Percentiles rank a stretch among this genome's conserved stretches.
These are phyloP conservation scores for Rhodofomes roseus DNA, from an alignment of 1,284 basidiomycete species.

Conservation along the genomic window DNA sequence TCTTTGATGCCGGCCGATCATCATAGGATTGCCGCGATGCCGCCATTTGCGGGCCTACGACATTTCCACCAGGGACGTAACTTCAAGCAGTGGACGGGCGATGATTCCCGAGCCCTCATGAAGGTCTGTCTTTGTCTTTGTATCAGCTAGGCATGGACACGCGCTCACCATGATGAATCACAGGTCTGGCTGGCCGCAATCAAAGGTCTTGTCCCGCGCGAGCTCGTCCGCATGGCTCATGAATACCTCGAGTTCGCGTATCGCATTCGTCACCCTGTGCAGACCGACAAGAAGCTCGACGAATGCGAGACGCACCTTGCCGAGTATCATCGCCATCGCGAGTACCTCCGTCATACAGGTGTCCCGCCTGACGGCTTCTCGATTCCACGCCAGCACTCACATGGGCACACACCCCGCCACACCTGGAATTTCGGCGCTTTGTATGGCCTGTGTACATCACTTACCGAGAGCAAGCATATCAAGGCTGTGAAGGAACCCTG, in stretches of 20 bases:
- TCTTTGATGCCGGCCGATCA: neutral
- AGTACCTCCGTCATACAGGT: conserved; percentile 7
- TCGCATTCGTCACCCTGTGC: neutral
- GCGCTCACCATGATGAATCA: neutral
- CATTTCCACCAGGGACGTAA: conserved; percentile 15
- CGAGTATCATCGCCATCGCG: conserved; percentile 10
- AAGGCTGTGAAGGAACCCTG: conserved; percentile 14
- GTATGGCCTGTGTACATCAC: conserved; percentile 23
- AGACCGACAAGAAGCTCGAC: conserved; percentile 1
- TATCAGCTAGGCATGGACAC: neutral
- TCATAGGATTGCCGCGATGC: conserved; percentile 10
- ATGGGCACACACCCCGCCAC: conserved; percentile 11
- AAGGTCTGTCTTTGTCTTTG: conserved; percentile 7
- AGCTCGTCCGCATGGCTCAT: conserved; percentile 15
- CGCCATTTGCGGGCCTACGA: conserved; percentile 15
- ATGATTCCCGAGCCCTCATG: conserved; percentile 21
- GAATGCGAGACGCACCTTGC: conserved; percentile 4
- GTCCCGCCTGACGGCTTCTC: conserved; percentile 12
- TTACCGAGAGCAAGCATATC: conserved; percentile 23
- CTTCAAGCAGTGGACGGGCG: conserved; percentile 24
- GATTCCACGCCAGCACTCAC: conserved; percentile 13
- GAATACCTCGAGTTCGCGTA: conserved; percentile 19
- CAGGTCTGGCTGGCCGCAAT: conserved; percentile 24
- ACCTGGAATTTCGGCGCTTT: conserved; percentile 20
- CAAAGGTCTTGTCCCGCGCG: conserved; percentile 15